Conservation (phyloP, 805 yeast genomes). For the Suhomyces pyralidae region DNA sequence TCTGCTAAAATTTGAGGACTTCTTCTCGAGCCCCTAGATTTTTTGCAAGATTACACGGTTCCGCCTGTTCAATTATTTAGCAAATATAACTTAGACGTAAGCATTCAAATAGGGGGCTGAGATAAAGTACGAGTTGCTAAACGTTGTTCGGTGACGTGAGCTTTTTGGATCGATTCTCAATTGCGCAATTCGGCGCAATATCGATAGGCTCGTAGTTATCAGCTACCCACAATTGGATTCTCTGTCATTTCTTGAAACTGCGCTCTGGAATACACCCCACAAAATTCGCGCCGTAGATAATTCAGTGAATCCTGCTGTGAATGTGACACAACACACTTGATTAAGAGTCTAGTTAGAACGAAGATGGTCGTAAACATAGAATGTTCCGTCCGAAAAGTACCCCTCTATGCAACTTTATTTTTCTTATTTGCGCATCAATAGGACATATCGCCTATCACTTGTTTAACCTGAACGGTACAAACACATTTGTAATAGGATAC, state of each 20-base stretch:
- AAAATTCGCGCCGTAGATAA: background rate
- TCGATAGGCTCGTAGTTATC: background rate
- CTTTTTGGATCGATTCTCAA: background rate
- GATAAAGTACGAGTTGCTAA: background rate
- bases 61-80: background rate
- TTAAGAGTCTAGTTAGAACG: background rate
- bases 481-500: background rate
- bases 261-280: background rate
- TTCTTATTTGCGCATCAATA: background rate
- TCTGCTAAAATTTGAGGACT: background rate
- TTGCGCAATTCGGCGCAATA: background rate
- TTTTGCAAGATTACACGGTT: background rate
- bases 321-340: background rate
- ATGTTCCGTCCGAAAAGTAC: background rate
- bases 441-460: background rate
- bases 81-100: background rate
- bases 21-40: background rate
- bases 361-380: background rate
- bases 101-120: background rate
- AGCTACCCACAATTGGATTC: background rate
- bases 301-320: background rate
- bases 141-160: background rate
- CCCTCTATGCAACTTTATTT: background rate
- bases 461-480: background rate
- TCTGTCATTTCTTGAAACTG: background rate